phyloP scores from a whole-genome alignment of 129 eudicot species.

The Solidago caesia region DNA sequence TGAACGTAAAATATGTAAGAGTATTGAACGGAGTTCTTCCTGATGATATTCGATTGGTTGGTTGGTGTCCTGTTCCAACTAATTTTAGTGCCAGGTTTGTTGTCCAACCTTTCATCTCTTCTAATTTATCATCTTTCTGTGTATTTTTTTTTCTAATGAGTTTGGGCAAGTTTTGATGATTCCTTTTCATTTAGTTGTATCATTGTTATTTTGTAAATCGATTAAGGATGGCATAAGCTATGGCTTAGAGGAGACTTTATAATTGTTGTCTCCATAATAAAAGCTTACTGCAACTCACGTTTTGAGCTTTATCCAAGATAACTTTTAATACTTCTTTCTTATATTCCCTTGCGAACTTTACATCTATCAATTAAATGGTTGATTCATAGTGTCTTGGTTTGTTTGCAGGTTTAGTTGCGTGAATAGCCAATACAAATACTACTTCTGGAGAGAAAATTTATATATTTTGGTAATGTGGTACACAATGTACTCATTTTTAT shows the following conservation, averaged over 20 bases:
- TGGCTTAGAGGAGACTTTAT: slow-evolving; percentile 5
- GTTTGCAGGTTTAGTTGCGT: slow-evolving; percentile 84
- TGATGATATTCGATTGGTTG: slow-evolving; percentile 75
- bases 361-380: slow-evolving; percentile 6
- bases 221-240: slow-evolving; percentile 12
- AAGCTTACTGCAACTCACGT: neutral
- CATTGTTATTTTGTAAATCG: neutral
- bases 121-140: slow-evolving; percentile 13
- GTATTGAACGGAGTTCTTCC: slow-evolving; percentile 79
- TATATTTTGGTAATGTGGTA: slow-evolving; percentile 49
- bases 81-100: slow-evolving; percentile 91
- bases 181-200: neutral
- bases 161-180: slow-evolving; percentile 4
- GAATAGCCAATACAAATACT: slow-evolving; percentile 87
- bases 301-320: neutral
- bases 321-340: neutral
- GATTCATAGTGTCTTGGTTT: slow-evolving; percentile 4
- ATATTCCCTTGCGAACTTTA: neutral
- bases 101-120: slow-evolving; percentile 17
- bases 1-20: too few relatives aligned
- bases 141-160: too few relatives aligned
- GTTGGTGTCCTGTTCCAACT: slow-evolving; percentile 84
- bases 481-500: slow-evolving; percentile 13
- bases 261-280: neutral
- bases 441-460: slow-evolving; percentile 81